Evolutionary conservation across 163 green algal species (phyloP), one percentile per base, ranked within the genome.

Genomic region (Chloromonas sp.): DNA sequence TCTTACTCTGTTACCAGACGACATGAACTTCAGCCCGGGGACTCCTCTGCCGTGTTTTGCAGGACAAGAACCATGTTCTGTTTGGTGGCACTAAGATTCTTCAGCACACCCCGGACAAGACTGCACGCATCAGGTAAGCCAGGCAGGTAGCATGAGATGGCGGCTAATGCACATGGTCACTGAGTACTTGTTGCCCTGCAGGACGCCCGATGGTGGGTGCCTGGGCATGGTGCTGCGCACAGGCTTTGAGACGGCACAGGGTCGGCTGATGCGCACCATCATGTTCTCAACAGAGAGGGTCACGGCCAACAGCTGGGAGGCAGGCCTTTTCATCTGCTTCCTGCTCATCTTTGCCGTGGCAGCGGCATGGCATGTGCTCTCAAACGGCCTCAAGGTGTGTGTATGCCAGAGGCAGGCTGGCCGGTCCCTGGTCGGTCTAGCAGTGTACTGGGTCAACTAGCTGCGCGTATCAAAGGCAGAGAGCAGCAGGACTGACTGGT

Each of bases 291-390:
- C 95, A 0, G 97, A 99, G 88, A 92, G 94, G 1, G 92, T 99
- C 5, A 97, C 92, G 0, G 97, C 97, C 85, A 99, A 99, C 91
- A 98, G 92, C 84, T 91, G 90, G 82, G 97, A 99, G 92, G 96
- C 96, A 1, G 95, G 96, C 15, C 81, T 98, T 59, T 99, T 99
- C 92, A 99, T 99, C 91, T 85, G 96, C 70, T 99, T 99, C 91
- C 93, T 99, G 59, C 92, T 99, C 1, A 81, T 97, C 81, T 99
- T 98, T 85, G 97, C 97, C 2, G 83, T 99, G 61, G 95, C 95
- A 1, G 90, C 93, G 0, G 92, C 86, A 11, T 98, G 94, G 84
- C 88, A 98, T 84, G 96, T 98, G 57, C 88, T 97, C n/a, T 91
- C 95, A 80, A 86, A 96, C 80, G 94, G 94, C 1, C 87, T 98